phyloP scores from a whole-genome alignment of 371 early-diverging fungal genomes.

The Circinella umbellata region DNA sequence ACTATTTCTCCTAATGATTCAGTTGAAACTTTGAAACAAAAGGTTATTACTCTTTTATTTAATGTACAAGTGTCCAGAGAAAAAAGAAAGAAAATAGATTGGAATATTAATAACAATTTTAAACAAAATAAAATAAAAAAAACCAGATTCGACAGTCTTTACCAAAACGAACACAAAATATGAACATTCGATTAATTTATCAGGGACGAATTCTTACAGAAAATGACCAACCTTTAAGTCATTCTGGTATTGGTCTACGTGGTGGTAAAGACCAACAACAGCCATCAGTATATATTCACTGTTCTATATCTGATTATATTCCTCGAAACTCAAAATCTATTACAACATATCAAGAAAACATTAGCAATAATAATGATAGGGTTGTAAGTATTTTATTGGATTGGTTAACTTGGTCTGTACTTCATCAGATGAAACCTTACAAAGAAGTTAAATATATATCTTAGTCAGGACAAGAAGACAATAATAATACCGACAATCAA shows the following conservation, averaged over 20 bases:
- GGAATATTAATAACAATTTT: background rate
- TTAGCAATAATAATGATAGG: background rate
- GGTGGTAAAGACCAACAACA: conserved; percentile 26
- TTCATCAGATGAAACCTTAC: no score
- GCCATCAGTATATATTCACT: conserved; percentile 49
- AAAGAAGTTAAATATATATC: no score
- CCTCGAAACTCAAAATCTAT: background rate
- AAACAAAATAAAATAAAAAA: background rate
- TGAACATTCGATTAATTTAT: conserved; percentile 61
- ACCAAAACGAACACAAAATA: conserved; percentile 28
- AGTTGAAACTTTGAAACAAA: conserved; percentile 51
- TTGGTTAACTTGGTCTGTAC: no score
- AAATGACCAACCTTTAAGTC: conserved; percentile 16
- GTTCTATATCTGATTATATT: conserved; percentile 50
- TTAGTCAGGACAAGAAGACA: background rate
- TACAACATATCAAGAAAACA: background rate
- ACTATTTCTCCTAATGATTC: conserved; percentile 41
- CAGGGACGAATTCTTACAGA: conserved; percentile 57
- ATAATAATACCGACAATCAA: background rate
- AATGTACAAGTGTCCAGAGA: no score
- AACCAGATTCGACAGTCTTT: conserved; percentile 29
- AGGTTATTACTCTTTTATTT: conserved; percentile 31
- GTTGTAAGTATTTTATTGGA: background rate
- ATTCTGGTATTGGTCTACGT: conserved; percentile 42
- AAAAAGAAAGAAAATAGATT: background rate